These are phyloP conservation scores for Alternaria ventricosa DNA, from an alignment of 2,329 filamentous ascomycete species.

Conservation along the genomic window DNA sequence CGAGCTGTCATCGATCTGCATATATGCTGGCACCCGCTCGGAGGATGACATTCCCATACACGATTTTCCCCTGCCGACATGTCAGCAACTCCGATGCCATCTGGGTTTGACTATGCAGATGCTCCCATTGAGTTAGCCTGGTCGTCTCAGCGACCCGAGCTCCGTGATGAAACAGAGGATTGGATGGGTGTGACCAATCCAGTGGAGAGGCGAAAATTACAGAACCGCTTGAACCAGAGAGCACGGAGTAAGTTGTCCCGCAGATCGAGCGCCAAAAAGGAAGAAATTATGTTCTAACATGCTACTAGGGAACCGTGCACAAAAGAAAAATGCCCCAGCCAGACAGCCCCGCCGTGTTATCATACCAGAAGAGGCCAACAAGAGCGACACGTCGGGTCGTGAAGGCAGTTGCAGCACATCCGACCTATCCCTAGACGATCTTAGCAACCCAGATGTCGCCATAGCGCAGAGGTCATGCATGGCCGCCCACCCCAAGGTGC, in stretches of 20 bases:
- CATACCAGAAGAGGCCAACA: background rate
- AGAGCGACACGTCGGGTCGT: background rate
- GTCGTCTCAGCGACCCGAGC: slow-evolving; percentile 16
- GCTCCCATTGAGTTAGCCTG: slow-evolving; percentile 9
- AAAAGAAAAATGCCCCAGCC: background rate
- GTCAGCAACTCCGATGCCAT: background rate
- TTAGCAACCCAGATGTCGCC: background rate
- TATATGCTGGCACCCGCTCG: background rate
- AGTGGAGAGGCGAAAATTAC: slow-evolving; percentile 20
- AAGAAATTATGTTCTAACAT: background rate
- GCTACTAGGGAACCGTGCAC: background rate
- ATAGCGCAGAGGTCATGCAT: slow-evolving; percentile 2
- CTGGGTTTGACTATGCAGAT: background rate
- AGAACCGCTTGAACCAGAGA: slow-evolving; percentile 29
- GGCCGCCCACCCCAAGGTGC: slow-evolving; percentile 9
- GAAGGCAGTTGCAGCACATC: background rate
- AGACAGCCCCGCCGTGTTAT: background rate
- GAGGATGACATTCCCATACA: background rate
- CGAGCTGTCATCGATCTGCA: slow-evolving; percentile 1
- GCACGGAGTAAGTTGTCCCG: slow-evolving; percentile 10
- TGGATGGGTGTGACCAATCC: slow-evolving; percentile 27
- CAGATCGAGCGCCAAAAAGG: background rate
- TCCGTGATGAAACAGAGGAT: slow-evolving; percentile 19
- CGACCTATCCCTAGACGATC: background rate
- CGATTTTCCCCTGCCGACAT: background rate